These are phyloP conservation scores for Trematosphaeria pertusa DNA, from an alignment of 2,329 filamentous ascomycete species.

Conservation along the genomic window DNA sequence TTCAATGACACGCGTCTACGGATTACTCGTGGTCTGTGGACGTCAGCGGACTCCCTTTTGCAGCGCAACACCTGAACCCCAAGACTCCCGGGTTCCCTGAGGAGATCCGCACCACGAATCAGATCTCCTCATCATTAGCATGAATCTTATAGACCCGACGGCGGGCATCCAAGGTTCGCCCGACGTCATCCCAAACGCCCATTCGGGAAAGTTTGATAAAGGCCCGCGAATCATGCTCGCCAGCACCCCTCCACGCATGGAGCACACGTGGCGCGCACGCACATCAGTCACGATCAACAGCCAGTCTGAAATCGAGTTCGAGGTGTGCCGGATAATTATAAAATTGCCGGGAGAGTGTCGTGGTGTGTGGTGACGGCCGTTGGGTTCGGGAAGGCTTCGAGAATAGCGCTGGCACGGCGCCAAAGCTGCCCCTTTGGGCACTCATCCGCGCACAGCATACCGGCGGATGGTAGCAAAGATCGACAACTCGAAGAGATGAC, in stretches of 20 bases:
- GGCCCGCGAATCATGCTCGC: conserved; percentile 2
- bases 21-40: too few species aligned
- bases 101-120: too few species aligned
- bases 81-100: too few species aligned
- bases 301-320: too few species aligned
- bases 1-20: too few species aligned
- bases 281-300: background rate
- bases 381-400: background rate
- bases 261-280: conserved; percentile 14
- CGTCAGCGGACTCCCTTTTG: too few species aligned
- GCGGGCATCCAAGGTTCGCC: background rate
- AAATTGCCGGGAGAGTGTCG: background rate
- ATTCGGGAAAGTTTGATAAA: background rate
- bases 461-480: background rate
- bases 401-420: background rate
- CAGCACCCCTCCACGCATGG: conserved; percentile 2
- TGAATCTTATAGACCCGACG: too few species aligned
- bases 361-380: background rate
- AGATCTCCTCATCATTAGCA: background rate
- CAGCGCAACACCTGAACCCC: too few species aligned
- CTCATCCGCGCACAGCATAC: background rate
- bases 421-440: background rate
- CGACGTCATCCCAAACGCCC: background rate
- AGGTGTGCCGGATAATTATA: background rate
- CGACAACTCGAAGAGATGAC: background rate